phyloP scores from a whole-genome alignment of 2,329 filamentous ascomycete genomes.

The Neoarthrinium moseri region DNA sequence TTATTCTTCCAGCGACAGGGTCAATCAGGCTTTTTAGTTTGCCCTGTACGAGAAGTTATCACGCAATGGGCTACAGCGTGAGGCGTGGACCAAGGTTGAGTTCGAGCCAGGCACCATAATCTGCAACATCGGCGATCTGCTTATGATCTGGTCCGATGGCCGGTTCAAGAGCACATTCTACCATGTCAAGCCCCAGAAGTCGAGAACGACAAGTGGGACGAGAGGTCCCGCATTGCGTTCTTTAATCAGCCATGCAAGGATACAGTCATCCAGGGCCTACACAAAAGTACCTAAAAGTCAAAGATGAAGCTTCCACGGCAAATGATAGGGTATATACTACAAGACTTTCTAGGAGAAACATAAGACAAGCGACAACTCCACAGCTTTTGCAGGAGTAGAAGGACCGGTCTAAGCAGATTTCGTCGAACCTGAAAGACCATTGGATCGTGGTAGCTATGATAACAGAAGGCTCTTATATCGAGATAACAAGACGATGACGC shows the following conservation, averaged over 20 bases:
- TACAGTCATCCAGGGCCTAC: slow-evolving; percentile 54
- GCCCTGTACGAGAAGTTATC: slow-evolving; percentile 56
- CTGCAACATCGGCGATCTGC: slow-evolving; percentile 62
- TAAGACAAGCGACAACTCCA: too few relatives aligned
- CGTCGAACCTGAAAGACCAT: too few relatives aligned
- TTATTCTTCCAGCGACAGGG: slow-evolving; percentile 58
- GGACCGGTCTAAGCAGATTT: too few relatives aligned
- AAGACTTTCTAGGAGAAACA: slow-evolving; percentile 5
- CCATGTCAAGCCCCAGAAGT: slow-evolving; percentile 58
- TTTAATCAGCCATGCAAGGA: slow-evolving; percentile 62
- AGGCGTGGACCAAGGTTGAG: slow-evolving; percentile 59
- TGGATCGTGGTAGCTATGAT: too few relatives aligned
- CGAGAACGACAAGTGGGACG: slow-evolving; percentile 50
- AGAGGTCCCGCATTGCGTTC: slow-evolving; percentile 61
- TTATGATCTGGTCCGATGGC: slow-evolving; percentile 66
- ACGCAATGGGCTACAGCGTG: slow-evolving; percentile 55
- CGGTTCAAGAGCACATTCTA: slow-evolving; percentile 64
- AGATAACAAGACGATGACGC: too few relatives aligned
- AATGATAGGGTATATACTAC: slow-evolving; percentile 34
- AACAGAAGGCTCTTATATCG: too few relatives aligned
- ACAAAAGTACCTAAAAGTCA: slow-evolving; percentile 58
- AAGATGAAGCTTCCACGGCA: slow-evolving; percentile 58
- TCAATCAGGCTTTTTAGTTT: slow-evolving; percentile 60
- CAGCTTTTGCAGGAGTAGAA: too few relatives aligned
- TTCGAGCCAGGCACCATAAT: slow-evolving; percentile 50